Evolutionary conservation across 495 filamentous ascomycete species (phyloP), one percentile per base, ranked within the genome.

Genomic region (Podospora bellae-mahoneyi): DNA sequence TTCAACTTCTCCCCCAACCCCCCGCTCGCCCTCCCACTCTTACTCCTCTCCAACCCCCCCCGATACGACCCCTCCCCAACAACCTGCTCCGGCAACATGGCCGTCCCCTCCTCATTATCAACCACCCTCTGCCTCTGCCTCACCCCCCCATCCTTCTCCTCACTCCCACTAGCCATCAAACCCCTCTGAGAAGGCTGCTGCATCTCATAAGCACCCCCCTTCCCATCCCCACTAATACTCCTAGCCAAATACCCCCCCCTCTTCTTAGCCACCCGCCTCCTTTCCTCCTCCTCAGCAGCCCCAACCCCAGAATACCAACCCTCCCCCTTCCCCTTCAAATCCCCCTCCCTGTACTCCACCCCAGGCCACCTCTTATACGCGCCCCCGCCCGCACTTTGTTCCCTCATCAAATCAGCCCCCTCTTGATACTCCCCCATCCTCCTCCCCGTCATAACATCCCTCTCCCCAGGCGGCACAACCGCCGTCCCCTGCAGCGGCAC

Each of bases 401-500:
- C 93, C 19, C 88, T 83, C 89, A 91, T 92, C 79, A 97, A 80
- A 68, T 97, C 91, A 0, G 88, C 82, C 3, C 94, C 95, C 74
- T 99, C 95, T 71, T 93, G 82, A 72, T 99, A 99, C 0, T 88
- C 66, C 78, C 96, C 91, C 0, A 83, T 80, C 39, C 87, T 83
- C 0, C 94, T 94, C 28, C 85, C 84, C 7, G 39, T 48, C 39
- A 48, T 13, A 5, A 82, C 72, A 66, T 93, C 92, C 1, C 74
- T 79, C 67, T 82, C 76, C 3, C 94, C 93, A 0, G 92, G 90
- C 0, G 95, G 90, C 27, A 92, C 84, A 23, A 82, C 81, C 0
- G 95, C 93, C 0, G 87, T 88, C 0, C 95, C 95, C 75, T 97
- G 92, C 0, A 99, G 79, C 0, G 95, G 95, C 3, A 92, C 86